Evolutionary conservation across 192 early-diverging fungal species (phyloP).

Genomic region (Dispira simplex): DNA sequence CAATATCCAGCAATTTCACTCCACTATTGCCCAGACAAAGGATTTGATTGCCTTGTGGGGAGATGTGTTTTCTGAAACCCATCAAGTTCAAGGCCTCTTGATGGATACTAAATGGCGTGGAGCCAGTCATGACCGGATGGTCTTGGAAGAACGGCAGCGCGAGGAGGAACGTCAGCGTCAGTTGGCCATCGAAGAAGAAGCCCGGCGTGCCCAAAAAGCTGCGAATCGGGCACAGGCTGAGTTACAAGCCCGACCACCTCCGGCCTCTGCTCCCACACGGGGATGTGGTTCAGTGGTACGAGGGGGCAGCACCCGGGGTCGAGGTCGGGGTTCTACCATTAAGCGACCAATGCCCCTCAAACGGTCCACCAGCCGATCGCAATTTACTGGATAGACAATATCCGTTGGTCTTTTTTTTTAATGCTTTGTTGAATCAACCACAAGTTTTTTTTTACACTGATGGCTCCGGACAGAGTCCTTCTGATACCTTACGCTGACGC

Average conservation of each 20-base stretch:
- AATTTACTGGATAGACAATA: not conserved
- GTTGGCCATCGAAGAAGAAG: not conserved
- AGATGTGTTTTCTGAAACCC: conserved; percentile 5
- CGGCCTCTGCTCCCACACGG: not conserved
- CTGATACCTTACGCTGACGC: not conserved
- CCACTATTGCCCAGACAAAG: conserved; percentile 2
- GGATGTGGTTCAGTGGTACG: not conserved
- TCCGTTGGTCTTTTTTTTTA: not conserved
- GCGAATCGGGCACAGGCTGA: not conserved
- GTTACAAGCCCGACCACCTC: not conserved
- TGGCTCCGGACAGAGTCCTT: not conserved
- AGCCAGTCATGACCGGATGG: not conserved
- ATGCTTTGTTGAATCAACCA: not conserved
- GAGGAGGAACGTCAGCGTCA: conserved; percentile 1
- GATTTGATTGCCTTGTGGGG: conserved; percentile 1
- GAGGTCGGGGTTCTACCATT: not conserved
- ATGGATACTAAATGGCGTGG: conserved; percentile 1
- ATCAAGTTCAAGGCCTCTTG: not conserved
- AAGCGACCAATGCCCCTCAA: not conserved
- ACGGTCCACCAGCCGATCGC: not conserved
- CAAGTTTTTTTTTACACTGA: not conserved
- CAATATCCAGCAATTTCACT: not conserved
- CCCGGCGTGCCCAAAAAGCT: not conserved
- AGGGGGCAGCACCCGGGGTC: not conserved
- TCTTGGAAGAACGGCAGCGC: not conserved